Base-by-base conservation (phyloP, 495 filamentous ascomycete species). In the Neurospora sp. region DNA sequence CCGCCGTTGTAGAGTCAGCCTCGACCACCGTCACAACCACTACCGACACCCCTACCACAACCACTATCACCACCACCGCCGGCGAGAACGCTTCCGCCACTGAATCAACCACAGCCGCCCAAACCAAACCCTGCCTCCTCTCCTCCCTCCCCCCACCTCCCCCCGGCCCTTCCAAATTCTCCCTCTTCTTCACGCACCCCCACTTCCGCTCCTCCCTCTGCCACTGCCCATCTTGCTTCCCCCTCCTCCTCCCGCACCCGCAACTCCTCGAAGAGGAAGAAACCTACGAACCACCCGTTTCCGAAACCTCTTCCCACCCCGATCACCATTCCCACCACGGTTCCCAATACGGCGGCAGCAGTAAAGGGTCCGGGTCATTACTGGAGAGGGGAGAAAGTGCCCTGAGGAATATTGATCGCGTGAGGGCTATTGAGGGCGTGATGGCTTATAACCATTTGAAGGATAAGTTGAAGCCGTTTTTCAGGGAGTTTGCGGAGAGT, bases 361-460 rank as follows among this genome's bases (percentile, higher is more conserved):
- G 78, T 40, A 83, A 81, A 59, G 86, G 86, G 38, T 85, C 84
- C 69, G 92, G 91, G 45, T 95, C 92, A 75, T 82, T 98, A 5
- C 89, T 94, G 39, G 94, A 98, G 36, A 91, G 93, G 24, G 96
- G 95, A 45, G 95, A 98, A n/a, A n/a, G 80, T 92, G 96, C 94
- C 0, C 85, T 99, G 37, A 93, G 89, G 80, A 94, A 92, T 74
- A 89, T 99, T 24, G 96, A 98, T 80, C 90, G 96, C 3, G 94
- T 98, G 21, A 85, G 90, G 24, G 96, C 96, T 5, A 97, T 99
- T 74, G 94, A 99, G 81, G 96, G 96, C 24, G 95, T 96, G 13
- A 97, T 97, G 93, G 93, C 92, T 15, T 99, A 98, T 81, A 97
- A 97, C 76, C 90, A 96, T 74, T 87, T 99, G 28, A 94, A 95